A percentile compares a stretch with the other conserved stretches of the same genome.
Conservation (phyloP, 2,329 filamentous ascomycete genomes). For the Colletotrichum tropicale region DNA sequence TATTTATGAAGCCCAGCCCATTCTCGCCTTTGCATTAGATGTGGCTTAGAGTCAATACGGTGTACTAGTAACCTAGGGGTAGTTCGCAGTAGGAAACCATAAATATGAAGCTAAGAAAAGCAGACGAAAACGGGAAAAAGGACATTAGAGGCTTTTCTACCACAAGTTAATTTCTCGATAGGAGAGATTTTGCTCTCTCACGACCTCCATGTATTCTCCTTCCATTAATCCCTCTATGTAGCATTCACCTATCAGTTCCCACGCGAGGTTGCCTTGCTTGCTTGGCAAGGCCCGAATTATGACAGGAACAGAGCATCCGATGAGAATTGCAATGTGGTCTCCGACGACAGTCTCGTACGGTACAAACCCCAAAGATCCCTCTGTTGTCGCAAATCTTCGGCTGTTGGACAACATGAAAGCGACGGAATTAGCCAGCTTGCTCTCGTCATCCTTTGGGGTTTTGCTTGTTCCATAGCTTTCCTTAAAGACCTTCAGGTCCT, state of each 20-base stretch:
- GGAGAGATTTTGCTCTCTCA: neutral
- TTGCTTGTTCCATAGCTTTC: no score
- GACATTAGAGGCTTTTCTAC: no score
- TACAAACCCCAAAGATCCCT: neutral
- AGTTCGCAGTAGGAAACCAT: no score
- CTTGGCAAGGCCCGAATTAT: neutral
- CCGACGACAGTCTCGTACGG: neutral
- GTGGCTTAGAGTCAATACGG: no score
- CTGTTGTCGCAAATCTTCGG: neutral
- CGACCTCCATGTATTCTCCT: neutral
- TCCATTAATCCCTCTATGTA: neutral
- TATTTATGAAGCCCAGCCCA: no score
- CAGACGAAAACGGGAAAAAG: no score
- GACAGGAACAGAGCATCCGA: neutral
- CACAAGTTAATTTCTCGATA: fast-evolving
- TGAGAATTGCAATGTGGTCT: neutral
- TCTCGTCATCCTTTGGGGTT: no score
- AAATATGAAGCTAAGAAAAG: no score
- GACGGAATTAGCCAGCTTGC: neutral
- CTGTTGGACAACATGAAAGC: neutral
- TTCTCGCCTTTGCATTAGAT: no score
- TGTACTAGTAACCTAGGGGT: no score
- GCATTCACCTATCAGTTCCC: neutral
- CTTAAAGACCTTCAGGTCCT: no score
- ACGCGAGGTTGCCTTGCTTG: fast-evolving